Evolutionary conservation across 805 yeast species (phyloP).

Genomic region (Isabelozyma pseudorhagii): DNA sequence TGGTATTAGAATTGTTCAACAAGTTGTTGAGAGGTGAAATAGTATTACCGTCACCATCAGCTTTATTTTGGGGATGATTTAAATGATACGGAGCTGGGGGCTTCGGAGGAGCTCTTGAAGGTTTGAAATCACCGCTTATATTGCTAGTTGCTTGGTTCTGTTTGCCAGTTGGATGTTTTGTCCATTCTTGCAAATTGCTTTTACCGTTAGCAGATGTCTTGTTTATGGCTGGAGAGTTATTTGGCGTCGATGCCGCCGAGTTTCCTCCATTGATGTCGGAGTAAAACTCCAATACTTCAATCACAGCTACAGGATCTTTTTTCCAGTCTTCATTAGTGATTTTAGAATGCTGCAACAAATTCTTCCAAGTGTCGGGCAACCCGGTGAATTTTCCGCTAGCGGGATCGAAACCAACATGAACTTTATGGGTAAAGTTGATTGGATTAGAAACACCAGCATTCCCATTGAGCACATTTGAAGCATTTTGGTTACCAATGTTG

Average conservation of each 20-base stretch:
- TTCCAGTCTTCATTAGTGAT: constrained; percentile 62
- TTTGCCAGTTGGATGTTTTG: constrained; percentile 20
- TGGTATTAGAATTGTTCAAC: constrained; percentile 18
- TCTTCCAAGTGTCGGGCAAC: constrained; percentile 57
- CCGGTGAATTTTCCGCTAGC: constrained; percentile 59
- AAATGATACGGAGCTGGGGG: constrained; percentile 43
- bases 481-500: constrained; percentile 25
- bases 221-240: constrained; percentile 19
- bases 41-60: constrained; percentile 7
- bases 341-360: constrained; percentile 53
- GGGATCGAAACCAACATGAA: constrained; percentile 85
- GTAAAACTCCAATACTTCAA: constrained; percentile 58
- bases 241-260: constrained; percentile 25
- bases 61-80: constrained; percentile 13
- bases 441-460: constrained; percentile 76
- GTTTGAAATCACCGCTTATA: constrained; percentile 21
- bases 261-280: constrained; percentile 44
- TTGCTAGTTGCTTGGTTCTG: constrained; percentile 6
- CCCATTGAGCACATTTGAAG: constrained; percentile 14
- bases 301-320: constrained; percentile 62
- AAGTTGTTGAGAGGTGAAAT: constrained; percentile 34
- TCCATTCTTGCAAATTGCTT: constrained; percentile 41
- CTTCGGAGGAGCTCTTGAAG: constrained; percentile 40
- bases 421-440: constrained; percentile 90
- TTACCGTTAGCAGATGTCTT: constrained; percentile 10